Evolutionary conservation across 495 filamentous ascomycete genomes (phyloP).

Genomic region (Oidiodendron maius): DNA sequence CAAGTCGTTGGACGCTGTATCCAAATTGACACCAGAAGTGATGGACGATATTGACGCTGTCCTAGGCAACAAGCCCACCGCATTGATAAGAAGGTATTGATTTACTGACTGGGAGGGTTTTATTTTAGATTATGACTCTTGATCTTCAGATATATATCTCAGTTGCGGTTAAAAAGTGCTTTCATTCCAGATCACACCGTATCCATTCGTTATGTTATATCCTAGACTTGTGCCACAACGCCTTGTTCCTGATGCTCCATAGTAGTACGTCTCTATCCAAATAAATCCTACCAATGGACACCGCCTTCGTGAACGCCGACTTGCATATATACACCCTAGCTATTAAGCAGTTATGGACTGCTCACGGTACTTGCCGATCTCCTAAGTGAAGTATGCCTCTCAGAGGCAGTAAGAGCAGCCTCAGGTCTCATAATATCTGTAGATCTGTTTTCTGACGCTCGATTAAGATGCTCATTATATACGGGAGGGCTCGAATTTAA

Average conservation of each 20-base stretch:
- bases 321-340: no score
- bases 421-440: constrained; percentile 7
- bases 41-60: constrained; percentile 64
- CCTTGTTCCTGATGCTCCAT: no score
- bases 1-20: constrained; percentile 51
- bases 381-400: constrained; percentile 5
- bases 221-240: no score
- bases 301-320: background rate
- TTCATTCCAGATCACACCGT: no score
- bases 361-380: background rate
- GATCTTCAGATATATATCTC: background rate
- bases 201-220: no score
- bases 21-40: constrained; percentile 60
- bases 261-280: background rate
- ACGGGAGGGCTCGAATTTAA: constrained; percentile 3
- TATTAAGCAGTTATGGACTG: no score
- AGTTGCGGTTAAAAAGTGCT: no score
- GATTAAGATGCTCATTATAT: constrained; percentile 10
- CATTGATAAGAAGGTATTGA: constrained; percentile 27
- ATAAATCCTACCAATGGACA: background rate
- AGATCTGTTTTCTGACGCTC: background rate
- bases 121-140: no score
- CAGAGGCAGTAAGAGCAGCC: constrained; percentile 11
- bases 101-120: constrained; percentile 3
- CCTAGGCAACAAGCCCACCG: constrained; percentile 56